Base-by-base conservation (phyloP, 108 stramenopile species). In the Epithemia pelagica region DNA sequence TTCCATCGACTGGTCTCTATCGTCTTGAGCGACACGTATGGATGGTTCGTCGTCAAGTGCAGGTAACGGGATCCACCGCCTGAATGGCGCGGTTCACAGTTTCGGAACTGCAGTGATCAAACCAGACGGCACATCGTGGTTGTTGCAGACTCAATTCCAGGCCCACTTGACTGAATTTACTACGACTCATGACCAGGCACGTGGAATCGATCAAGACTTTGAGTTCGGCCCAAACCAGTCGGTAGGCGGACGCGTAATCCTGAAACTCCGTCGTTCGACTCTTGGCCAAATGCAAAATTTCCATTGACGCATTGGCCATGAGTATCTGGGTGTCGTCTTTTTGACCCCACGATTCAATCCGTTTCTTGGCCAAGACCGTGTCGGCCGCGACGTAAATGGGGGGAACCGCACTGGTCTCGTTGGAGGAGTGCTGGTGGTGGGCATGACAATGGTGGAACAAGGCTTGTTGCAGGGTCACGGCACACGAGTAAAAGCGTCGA, bases 161-260 rank as follows among this genome's bases (percentile, higher is more conserved):
- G 5, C 15, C 56, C 56, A 58, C 7, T 5, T 23, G 8, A 27
- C 56, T 58, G 56, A 58, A 58, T 21, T 58, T 23, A 21, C 56
- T 58, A 8, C 56, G 56, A n/a, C 56, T 58, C 56, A 27, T 58
- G 22, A 58, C 56, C 22, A 58, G 56, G 26, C 56, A 58, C 22
- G 56, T 58, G 15, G 56, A 23, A 21, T 58, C 56, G 25, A 58
- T 23, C 7, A 58, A 21, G 8, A 58, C 56, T 58, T 58, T 58
- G 7, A 58, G 21, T 27, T 58, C 56, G 15, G 25, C 56, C 56
- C 56, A 58, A 58, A 58, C 56, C 7, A 18, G 25, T 19, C 22
- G 56, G 22, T 58, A 23, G 56, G 56, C 56, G 18, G 21, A 23
- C 15, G 7, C 22, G 56, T 23, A 26, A 27, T 58, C 21, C 18